Percentiles rank a stretch among this genome's conserved stretches.
Evolutionary conservation across 2,329 filamentous ascomycete species (phyloP).

Genomic region (Fusarium pseudoanthophilum): DNA sequence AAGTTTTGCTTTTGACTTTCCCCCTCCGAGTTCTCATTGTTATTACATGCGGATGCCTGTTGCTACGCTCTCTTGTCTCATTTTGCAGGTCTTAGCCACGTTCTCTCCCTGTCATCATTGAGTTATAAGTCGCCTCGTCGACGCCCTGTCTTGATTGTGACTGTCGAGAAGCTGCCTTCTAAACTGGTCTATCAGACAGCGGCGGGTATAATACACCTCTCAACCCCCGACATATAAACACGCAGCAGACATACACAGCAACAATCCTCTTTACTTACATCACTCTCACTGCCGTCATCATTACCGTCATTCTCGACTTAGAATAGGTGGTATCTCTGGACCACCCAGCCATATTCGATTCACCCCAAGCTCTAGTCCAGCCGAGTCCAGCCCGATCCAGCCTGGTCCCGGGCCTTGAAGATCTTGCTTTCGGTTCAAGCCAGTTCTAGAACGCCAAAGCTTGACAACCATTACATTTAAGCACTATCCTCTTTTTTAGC

Average conservation of each 20-base stretch:
- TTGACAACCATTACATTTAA: conserved; percentile 27
- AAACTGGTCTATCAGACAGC: background rate
- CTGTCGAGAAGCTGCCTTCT: conserved; percentile 1
- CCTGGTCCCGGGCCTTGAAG: conserved; percentile 29
- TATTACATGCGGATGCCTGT: background rate
- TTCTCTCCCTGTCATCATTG: conserved; percentile 12
- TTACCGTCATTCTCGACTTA: conserved; percentile 1
- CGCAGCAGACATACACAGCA: conserved; percentile 6
- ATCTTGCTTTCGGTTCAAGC: conserved; percentile 30
- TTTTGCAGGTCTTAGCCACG: conserved; percentile 28
- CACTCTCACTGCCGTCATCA: background rate
- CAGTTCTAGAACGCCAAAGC: conserved; percentile 39
- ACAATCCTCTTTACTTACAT: background rate
- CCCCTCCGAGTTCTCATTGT: conserved; percentile 9
- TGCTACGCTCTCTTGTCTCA: conserved; percentile 32
- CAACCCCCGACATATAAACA: conserved; percentile 3
- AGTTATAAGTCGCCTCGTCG: conserved; percentile 24
- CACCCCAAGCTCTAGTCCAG: conserved; percentile 27
- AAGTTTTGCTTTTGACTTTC: conserved; percentile 37
- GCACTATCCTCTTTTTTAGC: conserved; percentile 31
- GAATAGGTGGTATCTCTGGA: background rate
- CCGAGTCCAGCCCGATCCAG: conserved; percentile 37
- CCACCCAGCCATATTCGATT: conserved; percentile 11
- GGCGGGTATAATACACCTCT: conserved; percentile 14
- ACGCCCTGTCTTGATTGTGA: conserved; percentile 1